These are phyloP conservation scores for Penicillium capsulatum DNA, from an alignment of 2,329 filamentous ascomycete genomes.

Conservation along the genomic window DNA sequence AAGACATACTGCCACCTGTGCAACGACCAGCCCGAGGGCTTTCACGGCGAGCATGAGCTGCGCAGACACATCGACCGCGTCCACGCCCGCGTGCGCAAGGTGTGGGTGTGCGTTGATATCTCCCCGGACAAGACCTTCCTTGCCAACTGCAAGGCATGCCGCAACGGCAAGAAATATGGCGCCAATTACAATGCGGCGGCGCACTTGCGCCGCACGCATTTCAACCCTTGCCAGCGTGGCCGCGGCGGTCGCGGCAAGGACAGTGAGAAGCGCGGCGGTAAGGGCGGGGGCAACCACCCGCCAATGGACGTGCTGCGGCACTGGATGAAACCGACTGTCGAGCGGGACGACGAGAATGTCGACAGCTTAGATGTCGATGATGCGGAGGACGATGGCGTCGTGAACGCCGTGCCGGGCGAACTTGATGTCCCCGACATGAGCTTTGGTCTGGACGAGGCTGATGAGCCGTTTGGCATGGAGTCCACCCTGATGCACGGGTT, in stretches of 20 bases:
- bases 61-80: constrained; percentile 63
- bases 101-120: constrained; percentile 61
- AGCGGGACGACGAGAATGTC: constrained; percentile 36
- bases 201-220: constrained; percentile 82
- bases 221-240: constrained; percentile 62
- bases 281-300: constrained; percentile 59
- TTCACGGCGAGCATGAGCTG: constrained; percentile 81
- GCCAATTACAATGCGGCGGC: constrained; percentile 94
- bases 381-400: constrained; percentile 1
- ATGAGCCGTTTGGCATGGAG: constrained; percentile 19
- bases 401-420: not conserved
- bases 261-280: constrained; percentile 58
- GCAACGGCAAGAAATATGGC: constrained; percentile 71
- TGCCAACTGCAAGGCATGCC: constrained; percentile 77
- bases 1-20: constrained; percentile 70
- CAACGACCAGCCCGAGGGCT: constrained; percentile 68
- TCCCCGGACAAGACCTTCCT: constrained; percentile 62
- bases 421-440: not conserved
- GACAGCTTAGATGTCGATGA: not conserved
- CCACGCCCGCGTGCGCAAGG: constrained; percentile 58
- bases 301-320: constrained; percentile 58
- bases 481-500: constrained; percentile 28
- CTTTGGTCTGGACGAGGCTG: not conserved
- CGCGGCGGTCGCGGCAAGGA: constrained; percentile 55
- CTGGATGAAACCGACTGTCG: constrained; percentile 58